phyloP scores from a whole-genome alignment of 352 stramenopile genomes.

The Pythium rhizo-oryzae region DNA sequence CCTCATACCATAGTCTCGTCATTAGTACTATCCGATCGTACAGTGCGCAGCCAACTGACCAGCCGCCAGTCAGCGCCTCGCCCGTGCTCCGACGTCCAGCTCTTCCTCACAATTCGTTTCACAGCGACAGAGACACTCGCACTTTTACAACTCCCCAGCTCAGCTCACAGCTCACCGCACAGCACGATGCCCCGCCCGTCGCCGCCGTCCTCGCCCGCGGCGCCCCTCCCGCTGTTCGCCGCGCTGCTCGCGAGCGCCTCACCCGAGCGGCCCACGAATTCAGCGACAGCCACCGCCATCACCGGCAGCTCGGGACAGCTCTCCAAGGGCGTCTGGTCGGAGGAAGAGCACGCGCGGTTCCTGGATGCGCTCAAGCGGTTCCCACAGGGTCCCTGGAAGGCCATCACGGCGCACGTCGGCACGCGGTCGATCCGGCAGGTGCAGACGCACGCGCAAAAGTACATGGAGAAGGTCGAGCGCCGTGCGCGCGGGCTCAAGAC shows the following conservation, averaged over 20 bases:
- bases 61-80: neutral
- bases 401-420: conserved; percentile 22
- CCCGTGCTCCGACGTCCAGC: neutral
- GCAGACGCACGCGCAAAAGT: conserved; percentile 30
- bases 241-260: neutral
- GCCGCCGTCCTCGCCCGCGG: conserved; percentile 1
- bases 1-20: no score
- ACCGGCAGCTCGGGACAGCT: neutral
- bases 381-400: conserved; percentile 22
- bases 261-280: neutral
- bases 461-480: conserved; percentile 25
- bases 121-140: no score
- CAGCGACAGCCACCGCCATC: no score
- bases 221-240: neutral
- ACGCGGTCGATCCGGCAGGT: conserved; percentile 27
- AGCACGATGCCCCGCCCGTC: conserved; percentile 3
- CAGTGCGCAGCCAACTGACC: neutral
- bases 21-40: no score
- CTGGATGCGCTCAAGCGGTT: conserved; percentile 30
- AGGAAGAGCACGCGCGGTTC: conserved; percentile 31
- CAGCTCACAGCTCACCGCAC: neutral
- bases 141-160: no score
- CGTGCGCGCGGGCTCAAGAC: conserved; percentile 23
- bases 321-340: conserved; percentile 24
- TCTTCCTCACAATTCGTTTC: neutral